Evolutionary conservation across 139 green algal genomes (phyloP), one percentile per base, ranked within the genome.

Genomic region (Picochlorum sp.): DNA sequence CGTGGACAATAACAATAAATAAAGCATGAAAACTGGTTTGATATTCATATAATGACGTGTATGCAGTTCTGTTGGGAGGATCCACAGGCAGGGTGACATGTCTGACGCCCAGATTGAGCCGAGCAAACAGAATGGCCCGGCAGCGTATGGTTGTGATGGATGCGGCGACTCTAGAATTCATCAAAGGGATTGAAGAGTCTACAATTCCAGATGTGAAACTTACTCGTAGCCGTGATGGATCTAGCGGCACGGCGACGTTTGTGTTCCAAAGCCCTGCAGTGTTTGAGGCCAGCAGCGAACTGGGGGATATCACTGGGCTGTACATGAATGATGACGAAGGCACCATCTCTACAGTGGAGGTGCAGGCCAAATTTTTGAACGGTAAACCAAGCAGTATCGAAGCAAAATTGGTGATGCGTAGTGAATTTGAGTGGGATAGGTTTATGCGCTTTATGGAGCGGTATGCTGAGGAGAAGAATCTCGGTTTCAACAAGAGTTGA

Each of bases 371-470:
- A 66, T 99, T 99, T 64, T 67, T 98, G 6, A 98, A 99, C 65
- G 93, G 88, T 50, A 96, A 96, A 76, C 88, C 88, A 7, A 76
- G 78, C 39, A 52, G 63, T 8, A 85, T 85, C 22, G 77, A 86
- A 59, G 58, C 59, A 26, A 68, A 68, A 31, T 77, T 84, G 32
- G 50, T 85, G 24, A 85, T 85, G 77, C 59, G 68, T 41, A 84
- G 50, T 59, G 64, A 74, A 24, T 81, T 85, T 61, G 88, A 97
- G 44, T 96, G 88, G 85, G 85, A 97, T 56, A 63, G 91, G 13
- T 97, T 96, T 73, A 95, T 97, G 79, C 73, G 92, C 1, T 98
- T 98, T 82, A 98, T 98, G 92, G 91, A 98, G 76, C 63, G 90
- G 25, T 98, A 95, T 66, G 77, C 89, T 0, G 78, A 89, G 59